phyloP scores from a whole-genome alignment of 2,329 filamentous ascomycete species.

The Fusarium robinianum region DNA sequence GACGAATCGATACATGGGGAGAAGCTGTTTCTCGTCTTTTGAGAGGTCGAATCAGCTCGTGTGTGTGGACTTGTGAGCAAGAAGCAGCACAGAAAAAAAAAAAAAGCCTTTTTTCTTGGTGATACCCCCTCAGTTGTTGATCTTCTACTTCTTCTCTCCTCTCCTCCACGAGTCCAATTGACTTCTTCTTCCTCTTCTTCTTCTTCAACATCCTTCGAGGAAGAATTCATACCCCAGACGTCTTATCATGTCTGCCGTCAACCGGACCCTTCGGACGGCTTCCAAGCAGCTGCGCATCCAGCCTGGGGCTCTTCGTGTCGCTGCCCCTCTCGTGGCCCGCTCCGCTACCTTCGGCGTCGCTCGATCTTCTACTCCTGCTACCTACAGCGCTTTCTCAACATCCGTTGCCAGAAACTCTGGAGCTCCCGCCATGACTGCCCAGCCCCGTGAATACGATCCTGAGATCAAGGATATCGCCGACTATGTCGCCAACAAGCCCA shows the following conservation, averaged over 20 bases:
- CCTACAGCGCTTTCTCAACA: constrained; percentile 54
- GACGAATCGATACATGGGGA: constrained; percentile 20
- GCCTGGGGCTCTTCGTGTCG: constrained; percentile 44
- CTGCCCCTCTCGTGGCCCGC: constrained; percentile 44
- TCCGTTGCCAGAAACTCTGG: constrained; percentile 52
- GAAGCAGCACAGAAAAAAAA: no score
- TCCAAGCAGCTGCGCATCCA: constrained; percentile 58
- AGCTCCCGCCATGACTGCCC: constrained; percentile 55
- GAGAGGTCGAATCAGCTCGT: no score
- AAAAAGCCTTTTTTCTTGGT: constrained; percentile 14
- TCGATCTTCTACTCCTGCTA: constrained; percentile 43
- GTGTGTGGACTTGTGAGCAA: no score
- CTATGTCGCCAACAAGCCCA: constrained; percentile 91
- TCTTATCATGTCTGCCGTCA: constrained; percentile 57
- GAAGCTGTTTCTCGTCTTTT: constrained; percentile 13
- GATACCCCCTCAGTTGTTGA: constrained; percentile 30
- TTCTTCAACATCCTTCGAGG: constrained; percentile 12
- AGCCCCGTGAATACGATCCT: constrained; percentile 73
- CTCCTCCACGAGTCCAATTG: constrained; percentile 13
- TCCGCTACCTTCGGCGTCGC: constrained; percentile 39
- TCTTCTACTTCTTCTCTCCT: constrained; percentile 2
- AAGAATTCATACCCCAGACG: constrained; percentile 5
- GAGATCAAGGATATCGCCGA: constrained; percentile 94
- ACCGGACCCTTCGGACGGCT: constrained; percentile 58
- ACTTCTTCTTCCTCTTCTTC: constrained; percentile 26